Base-by-base conservation (phyloP, 1,139 yeast genomes). In the Wickerhamomyces sp. region DNA sequence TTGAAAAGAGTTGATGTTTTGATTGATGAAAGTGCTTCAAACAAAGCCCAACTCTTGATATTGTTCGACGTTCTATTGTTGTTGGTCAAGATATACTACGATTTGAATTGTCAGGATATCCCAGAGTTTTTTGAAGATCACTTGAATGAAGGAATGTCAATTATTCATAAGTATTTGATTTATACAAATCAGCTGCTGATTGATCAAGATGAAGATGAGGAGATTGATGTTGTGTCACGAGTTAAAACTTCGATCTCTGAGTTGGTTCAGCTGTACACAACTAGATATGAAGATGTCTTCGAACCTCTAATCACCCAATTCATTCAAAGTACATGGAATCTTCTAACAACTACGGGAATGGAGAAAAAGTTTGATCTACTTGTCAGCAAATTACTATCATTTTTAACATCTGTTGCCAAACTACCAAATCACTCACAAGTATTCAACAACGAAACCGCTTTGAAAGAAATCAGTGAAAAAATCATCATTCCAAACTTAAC, bases 91-190 rank as follows among this genome's bases (percentile, higher is more conserved):
- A 78, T 94, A 39, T 94, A 87, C 64, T 89, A 82, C 61, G 99
- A 94, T 64, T 79, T 94, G 59, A 94, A 93, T 65, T 91, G 97
- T 66, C 99, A 94, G 67, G 99, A 94, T 67, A 84, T 94, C 45
- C 99, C 99, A 2, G 99, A 91, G 65, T 93, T 91, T 63, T 94
- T 94, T 62, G 99, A 94, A 67, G 99, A 94, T 65, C 80, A 94
- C 63, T 68, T 93, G 69, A 71, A 75, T 42, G 71, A 70, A 32
- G 90, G 95, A 46, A 87, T 94, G 94, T 74, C 73, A 10, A 77
- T 91, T 34, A 73, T 91, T 60, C 95, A 88, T 63, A 86, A 85
- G 64, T 93, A 90, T 62, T 72, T 93, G 50, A 68, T 75, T 34
- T 88, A 82, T 60, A 64, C 71, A 26, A 79, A 81, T 48, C 69